Conservation (phyloP, 2,329 filamentous ascomycete genomes). For the Cladorrhinum sp. region DNA sequence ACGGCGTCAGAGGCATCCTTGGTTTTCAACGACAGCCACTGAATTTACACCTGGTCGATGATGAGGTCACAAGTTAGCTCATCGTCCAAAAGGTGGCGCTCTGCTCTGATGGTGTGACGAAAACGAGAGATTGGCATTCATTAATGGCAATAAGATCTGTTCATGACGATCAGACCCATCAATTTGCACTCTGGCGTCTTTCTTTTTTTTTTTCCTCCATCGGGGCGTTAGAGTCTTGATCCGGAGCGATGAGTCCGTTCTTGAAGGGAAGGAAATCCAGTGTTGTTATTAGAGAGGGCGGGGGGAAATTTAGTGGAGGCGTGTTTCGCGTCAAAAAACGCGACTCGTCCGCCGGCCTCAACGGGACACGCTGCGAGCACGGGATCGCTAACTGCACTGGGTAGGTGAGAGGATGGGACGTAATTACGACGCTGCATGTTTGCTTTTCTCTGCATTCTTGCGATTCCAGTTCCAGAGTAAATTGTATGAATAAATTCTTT, state of each 20-base stretch:
- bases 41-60: background rate
- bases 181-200: too few species aligned
- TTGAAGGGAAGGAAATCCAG: background rate
- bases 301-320: background rate
- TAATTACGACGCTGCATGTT: too few species aligned
- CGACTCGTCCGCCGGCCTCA: background rate
- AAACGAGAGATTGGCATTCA: background rate
- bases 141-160: background rate
- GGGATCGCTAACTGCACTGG: background rate
- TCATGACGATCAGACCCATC: background rate
- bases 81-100: background rate
- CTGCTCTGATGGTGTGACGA: background rate
- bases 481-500: too few species aligned
- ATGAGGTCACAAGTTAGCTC: slow-evolving; percentile 9
- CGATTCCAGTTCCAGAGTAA: too few species aligned
- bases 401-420: background rate
- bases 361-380: background rate
- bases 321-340: slow-evolving; percentile 3
- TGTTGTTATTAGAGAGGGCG: background rate
- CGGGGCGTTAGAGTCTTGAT: background rate
- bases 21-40: background rate
- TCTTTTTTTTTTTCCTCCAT: background rate
- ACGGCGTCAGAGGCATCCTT: background rate
- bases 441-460: too few species aligned
- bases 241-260: too few species aligned